phyloP scores from a whole-genome alignment of 2,329 filamentous ascomycete genomes.

The Colletotrichum sp. region DNA sequence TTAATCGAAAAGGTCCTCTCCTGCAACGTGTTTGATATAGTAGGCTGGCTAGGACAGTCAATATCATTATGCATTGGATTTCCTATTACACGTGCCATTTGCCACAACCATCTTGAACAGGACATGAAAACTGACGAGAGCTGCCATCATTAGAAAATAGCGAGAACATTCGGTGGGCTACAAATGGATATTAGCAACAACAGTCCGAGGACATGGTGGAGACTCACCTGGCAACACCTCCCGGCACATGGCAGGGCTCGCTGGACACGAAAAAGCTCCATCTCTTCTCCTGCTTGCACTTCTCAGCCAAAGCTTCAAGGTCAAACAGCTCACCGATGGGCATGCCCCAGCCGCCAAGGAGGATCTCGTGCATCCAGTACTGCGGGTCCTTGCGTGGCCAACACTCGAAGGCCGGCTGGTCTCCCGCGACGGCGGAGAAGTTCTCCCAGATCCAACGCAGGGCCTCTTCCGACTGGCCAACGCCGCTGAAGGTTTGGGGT shows the following conservation, averaged over 20 bases:
- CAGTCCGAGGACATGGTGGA: neutral
- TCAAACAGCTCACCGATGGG: slow-evolving; percentile 49
- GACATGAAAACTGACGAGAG: neutral
- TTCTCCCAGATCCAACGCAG: slow-evolving; percentile 64
- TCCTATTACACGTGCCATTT: neutral
- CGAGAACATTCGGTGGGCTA: slow-evolving; percentile 40
- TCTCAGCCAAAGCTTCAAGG: slow-evolving; percentile 38
- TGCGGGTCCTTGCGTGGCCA: slow-evolving; percentile 42
- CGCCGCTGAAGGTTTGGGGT: slow-evolving; percentile 35
- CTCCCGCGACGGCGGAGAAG: slow-evolving; percentile 62
- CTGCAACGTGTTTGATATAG: neutral
- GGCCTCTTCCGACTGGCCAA: slow-evolving; percentile 52
- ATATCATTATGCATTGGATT: neutral
- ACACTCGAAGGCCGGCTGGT: slow-evolving; percentile 58
- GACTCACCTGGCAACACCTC: slow-evolving; percentile 26
- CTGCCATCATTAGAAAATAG: slow-evolving; percentile 33
- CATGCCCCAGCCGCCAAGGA: slow-evolving; percentile 46
- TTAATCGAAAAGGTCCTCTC: neutral
- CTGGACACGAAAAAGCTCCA: slow-evolving; percentile 45
- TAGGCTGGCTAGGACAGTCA: neutral
- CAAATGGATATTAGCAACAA: neutral
- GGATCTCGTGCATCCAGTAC: slow-evolving; percentile 44
- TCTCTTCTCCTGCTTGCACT: slow-evolving; percentile 36
- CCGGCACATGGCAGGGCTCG: slow-evolving; percentile 39
- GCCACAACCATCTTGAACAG: neutral